phyloP scores from a whole-genome alignment of 345 rosid genomes.

The Tarenaya hassleriana region DNA sequence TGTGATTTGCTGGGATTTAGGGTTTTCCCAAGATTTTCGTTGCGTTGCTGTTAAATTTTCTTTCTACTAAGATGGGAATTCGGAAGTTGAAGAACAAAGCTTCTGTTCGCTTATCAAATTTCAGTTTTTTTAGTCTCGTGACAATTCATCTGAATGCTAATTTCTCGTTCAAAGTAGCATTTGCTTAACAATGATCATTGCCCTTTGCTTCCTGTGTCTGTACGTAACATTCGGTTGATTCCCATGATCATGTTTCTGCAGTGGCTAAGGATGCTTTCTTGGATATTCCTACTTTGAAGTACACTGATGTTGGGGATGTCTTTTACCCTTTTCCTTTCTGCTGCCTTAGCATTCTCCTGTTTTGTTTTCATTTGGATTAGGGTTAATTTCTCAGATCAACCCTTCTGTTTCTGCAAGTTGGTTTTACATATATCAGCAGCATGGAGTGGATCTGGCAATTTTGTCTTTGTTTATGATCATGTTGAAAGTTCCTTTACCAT shows the following conservation, averaged over 20 bases:
- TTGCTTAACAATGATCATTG: constrained; percentile 2
- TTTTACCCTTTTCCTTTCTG: constrained; percentile 9
- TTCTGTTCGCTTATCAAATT: too few species aligned
- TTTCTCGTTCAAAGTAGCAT: too few species aligned
- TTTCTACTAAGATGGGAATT: background rate
- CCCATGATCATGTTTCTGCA: constrained; percentile 4
- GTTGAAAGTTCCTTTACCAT: constrained; percentile 1
- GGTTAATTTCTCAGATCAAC: background rate
- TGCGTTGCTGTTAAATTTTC: background rate
- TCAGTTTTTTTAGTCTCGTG: too few species aligned
- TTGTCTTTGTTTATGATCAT: background rate
- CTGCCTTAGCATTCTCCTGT: constrained; percentile 1
- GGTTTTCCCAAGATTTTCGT: background rate
- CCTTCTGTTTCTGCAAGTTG: constrained; percentile 34
- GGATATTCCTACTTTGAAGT: constrained; percentile 58
- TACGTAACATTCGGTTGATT: background rate
- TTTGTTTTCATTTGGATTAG: constrained; percentile 2
- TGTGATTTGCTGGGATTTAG: too few species aligned
- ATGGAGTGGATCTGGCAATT: constrained; percentile 87
- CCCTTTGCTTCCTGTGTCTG: background rate
- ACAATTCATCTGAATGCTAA: too few species aligned
- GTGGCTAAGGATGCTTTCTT: constrained; percentile 34
- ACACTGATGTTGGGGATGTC: constrained; percentile 65
- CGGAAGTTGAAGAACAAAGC: background rate
- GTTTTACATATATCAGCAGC: constrained; percentile 74